Conservation (phyloP, 208 protist species). For the Sergeia podlipaevii region DNA sequence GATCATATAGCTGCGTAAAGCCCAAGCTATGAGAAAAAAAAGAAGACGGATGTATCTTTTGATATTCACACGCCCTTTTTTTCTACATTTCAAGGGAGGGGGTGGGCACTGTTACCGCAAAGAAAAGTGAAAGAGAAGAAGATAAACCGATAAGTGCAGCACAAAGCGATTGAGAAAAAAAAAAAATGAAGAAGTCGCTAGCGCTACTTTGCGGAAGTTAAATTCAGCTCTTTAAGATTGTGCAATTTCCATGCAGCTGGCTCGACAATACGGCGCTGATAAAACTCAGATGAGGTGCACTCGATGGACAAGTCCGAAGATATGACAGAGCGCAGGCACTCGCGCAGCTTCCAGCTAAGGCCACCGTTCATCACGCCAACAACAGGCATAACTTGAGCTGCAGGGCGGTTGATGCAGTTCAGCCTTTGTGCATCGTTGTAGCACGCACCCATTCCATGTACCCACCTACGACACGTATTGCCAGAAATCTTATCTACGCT, state of each 20-base stretch:
- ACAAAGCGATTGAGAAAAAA: neutral
- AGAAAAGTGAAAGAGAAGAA: neutral
- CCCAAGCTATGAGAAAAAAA: too few relatives aligned
- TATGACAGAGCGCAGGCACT: slow-evolving; percentile 26
- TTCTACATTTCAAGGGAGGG: too few relatives aligned
- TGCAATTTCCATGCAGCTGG: too few relatives aligned
- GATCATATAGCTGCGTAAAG: too few relatives aligned
- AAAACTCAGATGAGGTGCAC: too few relatives aligned
- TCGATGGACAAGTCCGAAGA: too few relatives aligned
- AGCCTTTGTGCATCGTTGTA: slow-evolving; percentile 23
- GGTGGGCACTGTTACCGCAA: too few relatives aligned
- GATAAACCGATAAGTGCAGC: neutral
- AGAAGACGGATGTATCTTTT: too few relatives aligned
- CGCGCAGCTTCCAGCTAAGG: slow-evolving; percentile 5
- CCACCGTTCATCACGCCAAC: neutral
- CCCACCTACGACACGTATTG: slow-evolving; percentile 21
- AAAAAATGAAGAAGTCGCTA: neutral
- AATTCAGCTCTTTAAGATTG: too few relatives aligned
- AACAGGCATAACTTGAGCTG: slow-evolving; percentile 13
- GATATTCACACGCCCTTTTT: too few relatives aligned
- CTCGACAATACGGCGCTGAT: too few relatives aligned
- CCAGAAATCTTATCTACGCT: slow-evolving; percentile 20
- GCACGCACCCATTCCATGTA: slow-evolving; percentile 32
- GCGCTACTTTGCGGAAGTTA: neutral
- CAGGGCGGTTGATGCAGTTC: slow-evolving; percentile 22